Evolutionary conservation across 768 basidiomycete species (phyloP).

Genomic region (Amanita rimosa): DNA sequence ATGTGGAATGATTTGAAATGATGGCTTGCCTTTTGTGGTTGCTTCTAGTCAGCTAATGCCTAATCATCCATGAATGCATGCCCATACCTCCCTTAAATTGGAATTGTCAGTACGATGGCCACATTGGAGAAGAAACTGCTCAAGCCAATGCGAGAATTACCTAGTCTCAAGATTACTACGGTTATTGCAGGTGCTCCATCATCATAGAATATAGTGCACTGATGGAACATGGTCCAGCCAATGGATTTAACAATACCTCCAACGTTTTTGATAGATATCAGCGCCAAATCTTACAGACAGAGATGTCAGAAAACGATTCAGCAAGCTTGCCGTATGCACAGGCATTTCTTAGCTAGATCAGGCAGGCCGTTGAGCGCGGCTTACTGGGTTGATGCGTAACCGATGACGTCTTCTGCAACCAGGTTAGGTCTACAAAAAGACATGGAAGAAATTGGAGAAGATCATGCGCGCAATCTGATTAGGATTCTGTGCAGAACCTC

Average conservation of each 20-base stretch:
- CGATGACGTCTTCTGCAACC: neutral
- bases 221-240: constrained; percentile 17
- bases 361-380: too few species aligned
- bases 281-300: constrained; percentile 68
- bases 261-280: constrained; percentile 63
- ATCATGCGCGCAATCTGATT: constrained; percentile 64
- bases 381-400: neutral
- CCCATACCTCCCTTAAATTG: too few species aligned
- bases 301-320: constrained; percentile 82
- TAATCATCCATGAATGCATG: too few species aligned
- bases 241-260: constrained; percentile 55
- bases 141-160: constrained; percentile 59
- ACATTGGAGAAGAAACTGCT: constrained; percentile 64
- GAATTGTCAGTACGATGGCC: constrained; percentile 47
- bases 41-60: too few species aligned
- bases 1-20: too few species aligned
- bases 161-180: constrained; percentile 43
- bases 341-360: neutral
- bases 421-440: constrained; percentile 74
- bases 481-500: constrained; percentile 60
- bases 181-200: constrained; percentile 48
- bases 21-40: too few species aligned
- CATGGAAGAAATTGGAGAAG: constrained; percentile 57
- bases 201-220: neutral
- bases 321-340: constrained; percentile 59